Base-by-base conservation (phyloP, 352 stramenopile species). In the Globisporangium heterothallicum region DNA sequence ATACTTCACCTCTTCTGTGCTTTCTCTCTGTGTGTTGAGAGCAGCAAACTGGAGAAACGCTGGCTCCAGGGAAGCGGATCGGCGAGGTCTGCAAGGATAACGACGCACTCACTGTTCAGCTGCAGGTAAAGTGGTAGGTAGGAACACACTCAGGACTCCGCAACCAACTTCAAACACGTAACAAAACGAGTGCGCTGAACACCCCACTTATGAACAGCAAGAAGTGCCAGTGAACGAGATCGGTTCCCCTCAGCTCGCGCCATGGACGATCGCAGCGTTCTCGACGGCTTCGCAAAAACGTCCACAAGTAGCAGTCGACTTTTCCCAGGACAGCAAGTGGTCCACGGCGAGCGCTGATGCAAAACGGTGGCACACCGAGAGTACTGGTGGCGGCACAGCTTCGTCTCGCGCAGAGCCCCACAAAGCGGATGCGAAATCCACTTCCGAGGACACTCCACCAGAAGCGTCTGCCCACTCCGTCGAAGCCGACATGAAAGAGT, bases 201-300 rank as follows among this genome's bases (percentile, higher is more conserved):
- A n/a, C n/a, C n/a, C n/a, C n/a, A n/a, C n/a, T n/a, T n/a, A n/a
- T n/a, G n/a, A n/a, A n/a, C 54, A 93, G 73, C 81, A 88, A 70
- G 73, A 87, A 59, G 78, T 95, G 6, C 59, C 73, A 1, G 79
- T 95, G 45, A 88, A 93, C 49, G 77, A 90, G 44, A 88, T 94
- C 40, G 84, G 84, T 18, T 67, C 81, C 6, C 85, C 85, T 3
- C 63, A 88, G 56, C 56, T 92, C 13, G 73, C 57, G 9, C 19
- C 66, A 2, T 95, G 83, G 85, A 72, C 78, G 0, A 49, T 68
- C 30, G 74, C 49, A 41, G 82, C 82, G 0, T 93, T 93, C 41
- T 74, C 66, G 7, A 68, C 21, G 21, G 24, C 18, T 4, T 38
- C 70, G 1, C 63, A 69, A 45, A 38, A 16, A n/a, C n/a, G n/a